phyloP scores from a whole-genome alignment of 1,284 basidiomycete genomes.

The Heterobasidion irregulare region DNA sequence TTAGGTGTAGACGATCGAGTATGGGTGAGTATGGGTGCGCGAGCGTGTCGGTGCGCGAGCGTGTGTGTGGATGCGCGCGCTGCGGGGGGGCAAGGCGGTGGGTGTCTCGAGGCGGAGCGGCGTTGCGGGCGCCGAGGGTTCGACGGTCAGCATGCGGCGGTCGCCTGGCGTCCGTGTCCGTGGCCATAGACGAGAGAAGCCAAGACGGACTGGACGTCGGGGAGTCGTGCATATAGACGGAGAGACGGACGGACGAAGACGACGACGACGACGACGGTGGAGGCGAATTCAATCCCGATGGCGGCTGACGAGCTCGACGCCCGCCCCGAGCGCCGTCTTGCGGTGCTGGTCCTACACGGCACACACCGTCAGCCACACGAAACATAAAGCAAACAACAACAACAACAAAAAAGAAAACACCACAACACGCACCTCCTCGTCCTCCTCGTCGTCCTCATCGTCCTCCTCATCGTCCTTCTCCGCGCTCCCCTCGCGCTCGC shows the following conservation, averaged over 20 bases:
- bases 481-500: not conserved
- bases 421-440: conserved; percentile 21
- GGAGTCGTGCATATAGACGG: not conserved
- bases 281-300: conserved; percentile 22
- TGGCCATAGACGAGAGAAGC: too few relatives aligned
- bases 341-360: conserved; percentile 18
- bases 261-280: too few relatives aligned
- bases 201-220: too few relatives aligned
- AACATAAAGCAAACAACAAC: not conserved
- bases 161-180: too few relatives aligned
- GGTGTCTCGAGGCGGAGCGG: too few relatives aligned
- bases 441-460: conserved; percentile 24
- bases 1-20: too few relatives aligned
- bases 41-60: too few relatives aligned
- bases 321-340: conserved; percentile 45
- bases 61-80: too few relatives aligned
- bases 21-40: too few relatives aligned
- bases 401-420: conserved; percentile 9
- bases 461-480: conserved; percentile 24
- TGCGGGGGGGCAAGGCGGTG: too few relatives aligned
- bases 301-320: conserved; percentile 65
- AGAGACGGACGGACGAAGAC: not conserved
- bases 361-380: not conserved
- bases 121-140: too few relatives aligned
- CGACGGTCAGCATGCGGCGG: too few relatives aligned